Evolutionary conservation across 2,329 filamentous ascomycete species (phyloP), one percentile per base, ranked within the genome.

Genomic region (Diplocarpon mali): DNA sequence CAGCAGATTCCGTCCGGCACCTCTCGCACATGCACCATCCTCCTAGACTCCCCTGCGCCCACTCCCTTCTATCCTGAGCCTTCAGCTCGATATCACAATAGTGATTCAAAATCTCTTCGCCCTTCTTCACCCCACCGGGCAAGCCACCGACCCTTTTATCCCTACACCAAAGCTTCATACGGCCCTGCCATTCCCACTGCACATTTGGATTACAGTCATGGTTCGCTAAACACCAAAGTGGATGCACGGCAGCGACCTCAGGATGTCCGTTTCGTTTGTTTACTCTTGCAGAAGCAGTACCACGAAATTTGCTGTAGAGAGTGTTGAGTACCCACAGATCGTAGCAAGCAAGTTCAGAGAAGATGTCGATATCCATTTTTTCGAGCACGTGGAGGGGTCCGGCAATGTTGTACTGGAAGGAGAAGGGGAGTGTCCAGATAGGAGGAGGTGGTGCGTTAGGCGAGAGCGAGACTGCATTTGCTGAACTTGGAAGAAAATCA

Each of bases 151-250:
- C 69, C 31, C 76, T 68, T 51, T 72, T 66, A 50, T 78, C 68
- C 38, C 79, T 69, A 2, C 77, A 76, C 69, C 70, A 77, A 48
- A 92, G 76, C 30, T 76, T 74, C 73, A 92, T 89, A 42, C 73
- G 74, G 1, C 84, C 85, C 24, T 83, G 80, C 86, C 89, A 95
- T 58, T 94, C 85, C 92, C 92, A 98, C 3, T 76, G 76, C 32
- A 96, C 88, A 62, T 95, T 95, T 8, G 92, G 92, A 60, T 95
- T 80, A 65, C 92, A 98, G 62, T 88, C 87, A 62, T 98, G 92
- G 59, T 98, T 98, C 24, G 90, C 89, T 27, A 96, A 71, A 65
- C 89, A 96, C 88, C 92, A 98, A 55, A 94, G 78, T 2, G 90
- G 88, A 65, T 96, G 89, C 24, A 96, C 89, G 24, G 90, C 90